phyloP scores from a whole-genome alignment of 2,329 filamentous ascomycete genomes.

The Colletotrichum higginsianum region DNA sequence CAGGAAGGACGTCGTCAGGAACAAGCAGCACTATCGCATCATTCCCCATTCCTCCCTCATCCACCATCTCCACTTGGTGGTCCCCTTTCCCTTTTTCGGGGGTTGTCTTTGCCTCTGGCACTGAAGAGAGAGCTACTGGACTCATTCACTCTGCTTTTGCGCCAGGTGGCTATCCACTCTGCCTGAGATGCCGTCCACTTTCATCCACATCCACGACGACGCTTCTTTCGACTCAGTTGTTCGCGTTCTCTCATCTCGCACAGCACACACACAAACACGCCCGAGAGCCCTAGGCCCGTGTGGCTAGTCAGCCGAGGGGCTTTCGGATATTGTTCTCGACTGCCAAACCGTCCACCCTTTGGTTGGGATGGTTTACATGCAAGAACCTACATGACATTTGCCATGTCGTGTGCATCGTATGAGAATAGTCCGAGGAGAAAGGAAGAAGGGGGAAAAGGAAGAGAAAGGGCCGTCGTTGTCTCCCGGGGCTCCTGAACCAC shows the following conservation, averaged over 20 bases:
- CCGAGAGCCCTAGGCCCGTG: slow-evolving; percentile 3
- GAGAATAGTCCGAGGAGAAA: not conserved
- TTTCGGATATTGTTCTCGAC: slow-evolving; percentile 1
- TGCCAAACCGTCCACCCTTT: not conserved
- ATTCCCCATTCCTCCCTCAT: not conserved
- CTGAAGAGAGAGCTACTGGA: not conserved
- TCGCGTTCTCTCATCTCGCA: not conserved
- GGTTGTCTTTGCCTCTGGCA: not conserved
- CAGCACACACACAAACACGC: not conserved
- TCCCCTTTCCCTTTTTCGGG: not conserved
- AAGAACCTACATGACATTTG: not conserved
- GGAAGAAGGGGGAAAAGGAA: no score
- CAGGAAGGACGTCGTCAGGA: not conserved
- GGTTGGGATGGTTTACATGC: not conserved
- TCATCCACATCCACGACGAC: slow-evolving; percentile 1
- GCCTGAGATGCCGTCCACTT: slow-evolving; percentile 3
- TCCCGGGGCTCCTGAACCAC: not conserved
- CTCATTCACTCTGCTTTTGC: not conserved
- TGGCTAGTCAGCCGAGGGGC: not conserved
- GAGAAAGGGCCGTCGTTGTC: not conserved
- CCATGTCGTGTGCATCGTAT: not conserved
- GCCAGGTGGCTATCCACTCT: not conserved
- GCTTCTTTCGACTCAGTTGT: not conserved
- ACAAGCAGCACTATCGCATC: not conserved
- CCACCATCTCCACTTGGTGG: not conserved